Percentiles rank a stretch among this genome's conserved stretches.
Evolutionary conservation across 805 yeast species (phyloP).

Genomic region (Ogataea paradorogensis): DNA sequence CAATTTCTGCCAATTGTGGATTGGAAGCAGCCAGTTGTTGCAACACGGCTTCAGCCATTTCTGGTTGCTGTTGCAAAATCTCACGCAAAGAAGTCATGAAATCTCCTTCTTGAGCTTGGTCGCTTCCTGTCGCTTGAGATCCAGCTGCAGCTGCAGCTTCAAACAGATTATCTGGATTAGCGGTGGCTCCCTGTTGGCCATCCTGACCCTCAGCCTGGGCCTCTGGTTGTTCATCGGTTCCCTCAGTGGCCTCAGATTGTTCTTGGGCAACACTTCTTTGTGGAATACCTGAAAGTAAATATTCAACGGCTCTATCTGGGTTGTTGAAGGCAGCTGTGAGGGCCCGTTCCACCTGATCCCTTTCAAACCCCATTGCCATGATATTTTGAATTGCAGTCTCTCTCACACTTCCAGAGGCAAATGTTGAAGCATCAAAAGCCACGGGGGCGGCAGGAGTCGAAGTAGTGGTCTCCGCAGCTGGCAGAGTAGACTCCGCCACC

Average conservation of each 20-base stretch:
- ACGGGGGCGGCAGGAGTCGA: slow-evolving; percentile 22
- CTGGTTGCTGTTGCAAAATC: slow-evolving; percentile 81
- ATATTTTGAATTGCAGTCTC: slow-evolving; percentile 77
- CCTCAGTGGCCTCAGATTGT: slow-evolving; percentile 4
- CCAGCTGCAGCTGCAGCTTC: slow-evolving; percentile 43
- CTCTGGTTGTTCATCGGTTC: slow-evolving; percentile 22
- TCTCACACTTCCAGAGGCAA: slow-evolving; percentile 75
- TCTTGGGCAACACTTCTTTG: slow-evolving; percentile 35
- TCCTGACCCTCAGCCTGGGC: slow-evolving; percentile 20
- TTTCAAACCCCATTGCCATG: slow-evolving; percentile 94
- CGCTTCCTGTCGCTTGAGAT: slow-evolving; percentile 31
- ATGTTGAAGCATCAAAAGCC: slow-evolving; percentile 47
- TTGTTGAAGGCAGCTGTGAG: slow-evolving; percentile 93
- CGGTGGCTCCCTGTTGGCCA: slow-evolving; percentile 31
- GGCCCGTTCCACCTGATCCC: slow-evolving; percentile 85
- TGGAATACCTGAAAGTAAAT: slow-evolving; percentile 86
- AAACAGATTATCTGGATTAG: slow-evolving; percentile 45
- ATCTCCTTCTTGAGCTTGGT: slow-evolving; percentile 30
- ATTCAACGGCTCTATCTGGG: slow-evolving; percentile 98
- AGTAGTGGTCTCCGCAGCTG: slow-evolving; percentile 24
- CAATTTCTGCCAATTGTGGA: slow-evolving; percentile 80
- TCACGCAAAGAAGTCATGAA: slow-evolving; percentile 63
- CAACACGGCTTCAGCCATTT: slow-evolving; percentile 76
- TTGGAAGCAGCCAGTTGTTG: slow-evolving; percentile 77
- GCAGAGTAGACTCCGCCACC: slow-evolving; percentile 26